phyloP scores from a whole-genome alignment of 2,329 filamentous ascomycete genomes.

The Beauveria brongniartii region DNA sequence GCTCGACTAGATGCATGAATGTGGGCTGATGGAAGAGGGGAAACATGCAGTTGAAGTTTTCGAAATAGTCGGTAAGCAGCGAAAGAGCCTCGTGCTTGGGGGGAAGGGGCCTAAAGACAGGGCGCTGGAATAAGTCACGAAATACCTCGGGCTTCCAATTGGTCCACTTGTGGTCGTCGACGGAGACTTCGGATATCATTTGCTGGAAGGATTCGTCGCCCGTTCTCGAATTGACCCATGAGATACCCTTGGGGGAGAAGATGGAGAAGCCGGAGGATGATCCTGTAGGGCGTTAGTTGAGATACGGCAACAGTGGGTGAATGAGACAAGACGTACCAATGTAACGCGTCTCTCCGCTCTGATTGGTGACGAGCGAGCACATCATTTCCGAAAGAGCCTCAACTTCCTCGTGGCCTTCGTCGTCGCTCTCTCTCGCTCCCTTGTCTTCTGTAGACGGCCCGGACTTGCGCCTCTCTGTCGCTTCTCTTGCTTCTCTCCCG shows the following conservation, averaged over 20 bases:
- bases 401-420: constrained; percentile 46
- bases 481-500: constrained; percentile 22
- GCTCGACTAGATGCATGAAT: constrained; percentile 94
- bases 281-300: constrained; percentile 42
- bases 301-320: neutral
- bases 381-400: constrained; percentile 95
- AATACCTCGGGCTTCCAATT: constrained; percentile 99
- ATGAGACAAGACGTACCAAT: constrained; percentile 55
- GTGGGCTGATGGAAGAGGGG: constrained; percentile 95
- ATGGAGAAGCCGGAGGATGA: constrained; percentile 98
- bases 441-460: constrained; percentile 15
- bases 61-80: constrained; percentile 86
- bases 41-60: constrained; percentile 99
- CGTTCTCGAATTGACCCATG: constrained; percentile 97
- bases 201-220: constrained; percentile 91
- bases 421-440: constrained; percentile 17
- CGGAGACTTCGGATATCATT: constrained; percentile 87
- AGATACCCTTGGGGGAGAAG: constrained; percentile 94
- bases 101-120: constrained; percentile 75
- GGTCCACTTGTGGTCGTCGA: constrained; percentile 91
- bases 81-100: constrained; percentile 81
- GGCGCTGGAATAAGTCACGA: constrained; percentile 78
- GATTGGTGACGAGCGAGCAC: constrained; percentile 95
- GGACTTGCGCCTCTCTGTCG: constrained; percentile 24
- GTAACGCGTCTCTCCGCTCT: constrained; percentile 88